Evolutionary conservation across 495 filamentous ascomycete species (phyloP), one percentile per base, ranked within the genome.

Genomic region (Xylaria sp.): DNA sequence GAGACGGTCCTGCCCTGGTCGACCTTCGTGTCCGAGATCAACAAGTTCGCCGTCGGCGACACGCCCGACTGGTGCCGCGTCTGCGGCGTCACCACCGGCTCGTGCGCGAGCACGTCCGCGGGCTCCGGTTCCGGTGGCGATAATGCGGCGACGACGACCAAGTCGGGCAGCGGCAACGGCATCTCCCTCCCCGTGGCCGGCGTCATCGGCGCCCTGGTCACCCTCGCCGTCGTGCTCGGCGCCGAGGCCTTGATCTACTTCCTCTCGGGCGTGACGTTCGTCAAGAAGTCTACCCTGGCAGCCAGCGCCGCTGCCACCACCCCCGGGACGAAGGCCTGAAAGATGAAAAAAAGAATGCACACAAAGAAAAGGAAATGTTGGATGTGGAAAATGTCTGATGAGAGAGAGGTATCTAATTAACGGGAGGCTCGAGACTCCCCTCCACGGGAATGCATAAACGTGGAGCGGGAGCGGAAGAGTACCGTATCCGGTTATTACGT

Each of bases 61-160:
- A 86, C 86, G 14, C 75, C 83, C 43, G 82, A 89, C 29, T 97
- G 93, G 93, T 97, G 93, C 77, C 63, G 73, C 0, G 77, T 80
- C 50, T 97, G 93, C 74, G 87, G 88, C n/a, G 88, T 90, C 57
- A 82, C 81, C 0, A 88, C 86, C 3, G 83, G 87, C 1, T 83
- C 88, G 44, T 97, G 93, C 75, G 82, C 86, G 12, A 82, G 80
- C 5, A 59, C 73, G 0, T 67, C 74, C 24, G 48, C 76, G 4
- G 67, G 65, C 61, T 37, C 33, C 4, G 72, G n/a, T n/a, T 31
- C 50, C 31, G 57, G 31, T 2, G 46, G 52, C 24, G 33, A n/a
- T 31, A 43, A 17, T 62, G 21, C 50, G 29, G 15, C n/a, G n/a
- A 59, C 43, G 17, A 69, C 35, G 24, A 62, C 68, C 3, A 72